Evolutionary conservation across 2,329 filamentous ascomycete species (phyloP), one percentile per base, ranked within the genome.

Genomic region (Blastomyces percursus): DNA sequence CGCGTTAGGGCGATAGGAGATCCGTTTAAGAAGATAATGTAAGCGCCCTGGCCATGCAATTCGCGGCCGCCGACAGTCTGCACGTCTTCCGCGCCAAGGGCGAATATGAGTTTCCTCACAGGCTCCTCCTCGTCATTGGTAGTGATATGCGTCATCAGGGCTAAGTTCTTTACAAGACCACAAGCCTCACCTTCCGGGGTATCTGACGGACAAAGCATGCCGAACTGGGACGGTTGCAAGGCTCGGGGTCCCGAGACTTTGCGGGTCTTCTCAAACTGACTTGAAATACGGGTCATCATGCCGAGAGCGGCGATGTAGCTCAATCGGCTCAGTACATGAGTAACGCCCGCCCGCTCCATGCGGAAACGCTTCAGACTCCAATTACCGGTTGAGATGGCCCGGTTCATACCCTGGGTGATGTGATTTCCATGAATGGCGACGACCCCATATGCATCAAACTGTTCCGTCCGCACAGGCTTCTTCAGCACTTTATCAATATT

Each of bases 271-370:
- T 99, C 94, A 71, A 99, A 99, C 78, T 99, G 94, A 82, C 90
- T 95, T 74, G 89, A 94, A 71, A 99, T 97, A 75, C 94, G 84
- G 16, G 94, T 99, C 94, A 99, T 99, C 95, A 99, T 99, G 66
- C 95, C 95, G 35, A 99, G 84, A 35, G 94, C 94, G 66, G 89
- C 90, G 74, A 99, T 96, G 72, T 97, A 99, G 75, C 93, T 97
- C 62, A 99, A 81, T 66, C 94, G 86, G 76, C 93, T 97, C 58
- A 99, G 81, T 50, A 99, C 91, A 75, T 99, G 94, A 0, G 95
- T 97, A 27, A 99, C 91, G 72, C 94, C 94, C 27, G 94, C 93
- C 73, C 93, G 84, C 72, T 97, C 95, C 94, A 99, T 99, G 75
- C 93, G 91, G 80, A 99, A 99, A 73, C 95, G 91, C 77, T 96